phyloP scores from a whole-genome alignment of 768 basidiomycete genomes.

The Dictyophora rubrovolvata region DNA sequence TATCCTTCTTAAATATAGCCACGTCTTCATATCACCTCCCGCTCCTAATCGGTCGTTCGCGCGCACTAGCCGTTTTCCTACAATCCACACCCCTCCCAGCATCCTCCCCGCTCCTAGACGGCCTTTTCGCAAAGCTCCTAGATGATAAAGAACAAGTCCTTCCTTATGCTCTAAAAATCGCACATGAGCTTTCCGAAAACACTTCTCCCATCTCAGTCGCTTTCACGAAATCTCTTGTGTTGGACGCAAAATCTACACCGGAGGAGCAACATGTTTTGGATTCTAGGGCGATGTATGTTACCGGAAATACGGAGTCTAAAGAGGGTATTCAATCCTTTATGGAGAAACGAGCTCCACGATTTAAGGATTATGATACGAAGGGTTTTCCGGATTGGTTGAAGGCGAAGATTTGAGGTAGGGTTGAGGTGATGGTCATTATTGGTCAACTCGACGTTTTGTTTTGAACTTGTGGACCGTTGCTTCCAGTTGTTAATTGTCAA shows the following conservation, averaged over 20 bases:
- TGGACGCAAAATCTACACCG: slow-evolving; percentile 36
- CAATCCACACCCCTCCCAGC: slow-evolving; percentile 33
- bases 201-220: slow-evolving; percentile 44
- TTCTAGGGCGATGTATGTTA: slow-evolving; percentile 35
- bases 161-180: slow-evolving; percentile 41
- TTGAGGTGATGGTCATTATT: no score
- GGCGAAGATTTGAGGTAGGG: not conserved
- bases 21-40: slow-evolving; percentile 42
- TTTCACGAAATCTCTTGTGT: slow-evolving; percentile 41
- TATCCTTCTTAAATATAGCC: not conserved
- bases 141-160: slow-evolving; percentile 42
- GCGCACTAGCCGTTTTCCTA: slow-evolving; percentile 33
- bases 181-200: slow-evolving; percentile 39
- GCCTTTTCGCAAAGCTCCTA: slow-evolving; percentile 37
- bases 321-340: slow-evolving; percentile 43
- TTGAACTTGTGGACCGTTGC: no score
- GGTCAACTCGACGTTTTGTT: no score
- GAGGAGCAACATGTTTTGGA: slow-evolving; percentile 49
- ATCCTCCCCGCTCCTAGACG: slow-evolving; percentile 32
- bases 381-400: not conserved
- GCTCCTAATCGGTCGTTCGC: slow-evolving; percentile 40
- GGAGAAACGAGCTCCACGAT: slow-evolving; percentile 35
- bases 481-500: no score
- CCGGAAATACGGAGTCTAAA: slow-evolving; percentile 31
- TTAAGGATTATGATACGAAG: slow-evolving; percentile 22